Conservation (phyloP, 257 asterid species). For the Paulownia fortunei region DNA sequence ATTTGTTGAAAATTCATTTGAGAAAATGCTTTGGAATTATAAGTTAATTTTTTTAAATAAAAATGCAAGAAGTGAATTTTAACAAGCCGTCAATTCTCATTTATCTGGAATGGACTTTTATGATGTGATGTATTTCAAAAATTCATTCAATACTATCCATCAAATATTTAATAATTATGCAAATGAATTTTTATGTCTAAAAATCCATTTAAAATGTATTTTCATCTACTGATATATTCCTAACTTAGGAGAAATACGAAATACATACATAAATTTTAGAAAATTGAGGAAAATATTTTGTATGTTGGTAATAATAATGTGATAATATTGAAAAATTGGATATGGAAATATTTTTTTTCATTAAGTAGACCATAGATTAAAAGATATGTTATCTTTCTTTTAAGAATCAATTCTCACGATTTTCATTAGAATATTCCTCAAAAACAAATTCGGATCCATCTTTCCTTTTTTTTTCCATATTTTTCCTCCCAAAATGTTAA, state of each 20-base stretch:
- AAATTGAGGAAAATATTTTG: not conserved
- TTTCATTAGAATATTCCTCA: conserved; percentile 22
- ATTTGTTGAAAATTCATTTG: too few relatives aligned
- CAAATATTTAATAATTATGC: too few relatives aligned
- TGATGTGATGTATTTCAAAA: too few relatives aligned
- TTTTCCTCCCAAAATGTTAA: not conserved
- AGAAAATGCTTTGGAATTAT: too few relatives aligned
- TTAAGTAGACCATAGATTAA: not conserved
- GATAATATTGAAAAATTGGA: not conserved
- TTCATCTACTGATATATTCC: not conserved
- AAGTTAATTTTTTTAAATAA: too few relatives aligned
- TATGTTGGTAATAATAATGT: not conserved
- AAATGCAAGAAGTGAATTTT: too few relatives aligned
- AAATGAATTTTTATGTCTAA: too few relatives aligned
- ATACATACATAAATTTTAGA: not conserved
- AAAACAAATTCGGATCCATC: conserved; percentile 18
- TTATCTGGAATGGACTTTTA: too few relatives aligned
- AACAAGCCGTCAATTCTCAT: too few relatives aligned
- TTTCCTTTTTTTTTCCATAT: not conserved
- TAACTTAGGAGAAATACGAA: not conserved
- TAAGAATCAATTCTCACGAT: not conserved
- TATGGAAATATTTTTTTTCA: not conserved
- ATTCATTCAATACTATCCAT: too few relatives aligned
- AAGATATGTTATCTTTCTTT: not conserved
- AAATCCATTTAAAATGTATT: too few relatives aligned